A percentile compares a stretch with the other conserved stretches of the same genome.
phyloP scores from a whole-genome alignment of 1,139 yeast species.

The Candida frijolesensis region DNA sequence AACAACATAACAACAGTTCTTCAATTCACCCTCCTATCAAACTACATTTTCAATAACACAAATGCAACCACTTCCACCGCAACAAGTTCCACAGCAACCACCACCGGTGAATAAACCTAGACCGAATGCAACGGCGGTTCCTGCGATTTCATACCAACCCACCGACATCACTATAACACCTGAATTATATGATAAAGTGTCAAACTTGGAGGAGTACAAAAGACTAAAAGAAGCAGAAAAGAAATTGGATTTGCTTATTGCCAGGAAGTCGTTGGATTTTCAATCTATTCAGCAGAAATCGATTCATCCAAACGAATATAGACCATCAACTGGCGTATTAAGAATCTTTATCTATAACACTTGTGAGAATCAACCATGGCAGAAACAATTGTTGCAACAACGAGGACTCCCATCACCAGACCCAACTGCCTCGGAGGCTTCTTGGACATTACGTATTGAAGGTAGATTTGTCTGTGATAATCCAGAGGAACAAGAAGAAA shows the following conservation, averaged over 20 bases:
- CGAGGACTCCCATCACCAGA: conserved; percentile 23
- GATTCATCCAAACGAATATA: conserved; percentile 43
- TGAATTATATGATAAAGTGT: conserved; percentile 61
- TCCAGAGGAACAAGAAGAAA: conserved; percentile 12
- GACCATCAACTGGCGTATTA: conserved; percentile 56
- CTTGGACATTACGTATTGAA: conserved; percentile 88
- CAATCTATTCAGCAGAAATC: conserved; percentile 68
- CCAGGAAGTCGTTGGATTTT: conserved; percentile 81
- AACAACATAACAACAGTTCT: background rate
- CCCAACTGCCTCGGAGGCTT: conserved; percentile 41
- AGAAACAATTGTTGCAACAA: conserved; percentile 44
- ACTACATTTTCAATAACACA: conserved; percentile 5
- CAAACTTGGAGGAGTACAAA: conserved; percentile 74
- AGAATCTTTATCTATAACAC: conserved; percentile 85
- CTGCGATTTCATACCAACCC: conserved; percentile 57
- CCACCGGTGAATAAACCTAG: conserved; percentile 27
- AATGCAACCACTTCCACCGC: conserved; percentile 14
- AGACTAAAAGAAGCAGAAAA: conserved; percentile 77
- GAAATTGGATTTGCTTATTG: conserved; percentile 74
- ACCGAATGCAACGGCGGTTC: conserved; percentile 39
- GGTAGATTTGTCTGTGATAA: conserved; percentile 63
- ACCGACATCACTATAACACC: conserved; percentile 72
- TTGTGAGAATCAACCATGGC: conserved; percentile 92
- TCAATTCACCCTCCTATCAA: background rate
- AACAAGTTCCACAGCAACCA: conserved; percentile 15